Evolutionary conservation across 345 rosid species (phyloP).

Genomic region (Zanthoxylum bungeanum): DNA sequence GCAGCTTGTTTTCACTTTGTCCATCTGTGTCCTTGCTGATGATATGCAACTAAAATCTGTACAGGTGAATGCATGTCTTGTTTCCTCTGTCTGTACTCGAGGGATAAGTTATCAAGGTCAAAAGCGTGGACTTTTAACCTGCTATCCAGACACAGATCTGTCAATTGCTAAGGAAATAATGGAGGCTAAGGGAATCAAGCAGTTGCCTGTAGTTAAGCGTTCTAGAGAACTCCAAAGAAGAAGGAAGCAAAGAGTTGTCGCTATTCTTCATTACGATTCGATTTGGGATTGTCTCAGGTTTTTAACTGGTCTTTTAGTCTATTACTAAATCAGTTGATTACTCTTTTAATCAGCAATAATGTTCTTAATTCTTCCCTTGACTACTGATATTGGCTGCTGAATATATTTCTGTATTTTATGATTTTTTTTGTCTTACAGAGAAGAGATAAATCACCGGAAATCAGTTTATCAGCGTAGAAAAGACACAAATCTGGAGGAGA

Average conservation of each 20-base stretch:
- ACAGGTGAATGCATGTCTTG: conserved; percentile 63
- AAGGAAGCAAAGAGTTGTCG: conserved; percentile 62
- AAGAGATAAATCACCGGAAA: conserved; percentile 48
- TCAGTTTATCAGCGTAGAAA: conserved; percentile 35
- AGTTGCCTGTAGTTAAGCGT: conserved; percentile 81
- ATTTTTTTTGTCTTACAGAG: conserved; percentile 37
- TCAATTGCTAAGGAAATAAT: conserved; percentile 82
- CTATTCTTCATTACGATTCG: conserved; percentile 73
- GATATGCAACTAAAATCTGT: conserved; percentile 12
- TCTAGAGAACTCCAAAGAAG: conserved; percentile 55
- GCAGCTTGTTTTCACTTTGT: no score
- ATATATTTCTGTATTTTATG: not conserved
- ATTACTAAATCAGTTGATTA: not conserved
- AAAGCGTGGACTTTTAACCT: conserved; percentile 78
- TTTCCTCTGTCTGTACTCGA: conserved; percentile 75
- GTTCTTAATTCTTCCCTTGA: not conserved
- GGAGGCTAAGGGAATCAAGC: conserved; percentile 95
- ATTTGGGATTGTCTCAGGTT: conserved; percentile 76
- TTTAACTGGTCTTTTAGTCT: not conserved
- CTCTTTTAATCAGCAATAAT: not conserved
- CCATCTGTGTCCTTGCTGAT: no score
- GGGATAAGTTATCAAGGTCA: conserved; percentile 71
- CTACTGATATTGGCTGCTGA: not conserved
- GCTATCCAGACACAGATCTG: conserved; percentile 74
- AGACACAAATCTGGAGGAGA: conserved; percentile 31